Conservation (phyloP, 2,329 filamentous ascomycete genomes). For the Colletotrichum euphorbiae region DNA sequence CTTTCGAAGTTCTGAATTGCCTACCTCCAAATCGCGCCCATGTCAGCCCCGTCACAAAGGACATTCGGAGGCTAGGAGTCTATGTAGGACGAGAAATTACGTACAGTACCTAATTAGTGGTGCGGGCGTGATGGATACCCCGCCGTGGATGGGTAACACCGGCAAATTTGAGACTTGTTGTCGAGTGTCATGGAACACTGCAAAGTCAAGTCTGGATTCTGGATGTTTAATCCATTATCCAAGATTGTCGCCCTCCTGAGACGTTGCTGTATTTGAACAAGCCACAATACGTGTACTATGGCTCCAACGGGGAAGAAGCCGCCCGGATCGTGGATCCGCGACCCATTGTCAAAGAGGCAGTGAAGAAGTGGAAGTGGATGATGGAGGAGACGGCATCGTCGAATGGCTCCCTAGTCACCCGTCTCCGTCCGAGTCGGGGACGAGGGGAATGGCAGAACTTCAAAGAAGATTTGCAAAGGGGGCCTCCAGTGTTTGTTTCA, state of each 20-base stretch:
- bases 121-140: background rate
- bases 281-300: slow-evolving; percentile 2
- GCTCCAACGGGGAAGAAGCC: slow-evolving; percentile 14
- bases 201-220: background rate
- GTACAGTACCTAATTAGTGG: slow-evolving; percentile 18
- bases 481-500: slow-evolving; percentile 36
- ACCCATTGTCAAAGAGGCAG: slow-evolving; percentile 28
- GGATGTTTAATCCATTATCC: background rate
- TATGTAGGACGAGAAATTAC: slow-evolving; percentile 26
- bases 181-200: background rate
- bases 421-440: slow-evolving; percentile 1
- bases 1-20: background rate
- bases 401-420: background rate
- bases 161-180: background rate
- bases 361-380: slow-evolving; percentile 16
- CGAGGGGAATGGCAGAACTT: slow-evolving; percentile 7
- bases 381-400: background rate
- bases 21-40: slow-evolving; percentile 17
- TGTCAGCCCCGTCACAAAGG: background rate
- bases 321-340: slow-evolving; percentile 12
- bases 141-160: background rate
- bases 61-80: slow-evolving; percentile 3
- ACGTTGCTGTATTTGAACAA: background rate
- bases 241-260: slow-evolving; percentile 1
- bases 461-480: no score